Evolutionary conservation across 2,329 filamentous ascomycete genomes (phyloP).

Genomic region (Monilinia fructicola): DNA sequence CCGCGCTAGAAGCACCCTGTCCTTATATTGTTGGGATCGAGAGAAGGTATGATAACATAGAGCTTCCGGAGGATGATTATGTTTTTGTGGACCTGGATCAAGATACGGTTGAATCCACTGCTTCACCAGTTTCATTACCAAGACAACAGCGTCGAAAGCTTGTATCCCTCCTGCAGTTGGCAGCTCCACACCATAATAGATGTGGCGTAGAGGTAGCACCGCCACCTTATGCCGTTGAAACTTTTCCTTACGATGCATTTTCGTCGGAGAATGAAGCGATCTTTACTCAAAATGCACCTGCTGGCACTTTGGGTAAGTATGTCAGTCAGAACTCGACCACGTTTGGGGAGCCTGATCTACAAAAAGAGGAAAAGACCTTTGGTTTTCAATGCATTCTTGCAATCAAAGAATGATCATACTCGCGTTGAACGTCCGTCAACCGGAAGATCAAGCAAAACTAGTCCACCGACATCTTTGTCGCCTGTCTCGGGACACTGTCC

Average conservation of each 20-base stretch:
- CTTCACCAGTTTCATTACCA: conserved; percentile 74
- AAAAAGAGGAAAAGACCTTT: conserved; percentile 54
- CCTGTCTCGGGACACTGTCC: conserved; percentile 79
- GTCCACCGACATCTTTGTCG: conserved; percentile 66
- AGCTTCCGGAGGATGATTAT: conserved; percentile 91
- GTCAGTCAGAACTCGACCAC: conserved; percentile 86
- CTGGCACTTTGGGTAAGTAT: conserved; percentile 77
- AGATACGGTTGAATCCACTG: conserved; percentile 83
- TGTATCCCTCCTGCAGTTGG: conserved; percentile 80
- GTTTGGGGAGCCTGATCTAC: conserved; percentile 64
- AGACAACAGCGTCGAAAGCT: conserved; percentile 89
- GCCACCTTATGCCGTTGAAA: conserved; percentile 88
- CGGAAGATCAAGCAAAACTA: conserved; percentile 61
- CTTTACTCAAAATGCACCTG: conserved; percentile 69
- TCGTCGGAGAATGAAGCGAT: conserved; percentile 80
- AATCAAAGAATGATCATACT: conserved; percentile 66
- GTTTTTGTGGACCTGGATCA: conserved; percentile 92
- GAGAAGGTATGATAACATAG: conserved; percentile 80
- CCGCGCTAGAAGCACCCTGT: conserved; percentile 89
- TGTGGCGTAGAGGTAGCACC: conserved; percentile 86
- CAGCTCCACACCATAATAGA: conserved; percentile 83
- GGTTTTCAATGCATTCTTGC: conserved; percentile 88
- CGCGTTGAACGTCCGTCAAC: conserved; percentile 77
- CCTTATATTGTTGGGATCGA: conserved; percentile 98
- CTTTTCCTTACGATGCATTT: conserved; percentile 87